Evolutionary conservation across 2,329 filamentous ascomycete genomes (phyloP).

Genomic region (Colletotrichum orbiculare): DNA sequence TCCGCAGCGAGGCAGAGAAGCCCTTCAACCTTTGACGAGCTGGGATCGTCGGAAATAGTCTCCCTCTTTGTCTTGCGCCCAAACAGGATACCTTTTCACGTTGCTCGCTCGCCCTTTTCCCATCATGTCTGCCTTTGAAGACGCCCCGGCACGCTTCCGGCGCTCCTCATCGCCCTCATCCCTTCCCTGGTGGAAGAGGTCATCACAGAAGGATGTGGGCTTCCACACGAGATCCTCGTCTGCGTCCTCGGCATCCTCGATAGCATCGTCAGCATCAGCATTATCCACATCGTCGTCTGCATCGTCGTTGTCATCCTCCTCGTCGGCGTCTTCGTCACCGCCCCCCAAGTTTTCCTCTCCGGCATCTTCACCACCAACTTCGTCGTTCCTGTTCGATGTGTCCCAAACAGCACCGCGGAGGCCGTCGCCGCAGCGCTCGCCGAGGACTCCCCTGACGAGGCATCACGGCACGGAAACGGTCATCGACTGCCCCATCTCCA

Average conservation of each 20-base stretch:
- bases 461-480: background rate
- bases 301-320: background rate
- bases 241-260: background rate
- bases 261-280: no score
- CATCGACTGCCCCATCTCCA: conserved; percentile 26
- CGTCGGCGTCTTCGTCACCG: background rate
- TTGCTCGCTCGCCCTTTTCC: background rate
- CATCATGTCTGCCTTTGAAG: conserved; percentile 18
- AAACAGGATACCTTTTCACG: background rate
- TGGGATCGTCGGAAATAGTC: background rate
- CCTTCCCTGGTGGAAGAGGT: background rate
- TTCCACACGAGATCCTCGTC: background rate
- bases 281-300: background rate
- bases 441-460: background rate
- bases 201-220: conserved; percentile 14
- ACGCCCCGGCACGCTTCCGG: conserved; percentile 3
- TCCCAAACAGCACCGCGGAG: background rate
- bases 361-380: background rate
- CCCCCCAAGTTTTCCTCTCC: background rate
- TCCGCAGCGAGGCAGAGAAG: no score
- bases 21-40: no score
- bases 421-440: conserved; percentile 15
- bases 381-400: background rate
- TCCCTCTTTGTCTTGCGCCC: background rate
- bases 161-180: conserved; percentile 3